Evolutionary conservation across 208 protist genomes (phyloP).

Genomic region (Kentomonas sorsogonicus): DNA sequence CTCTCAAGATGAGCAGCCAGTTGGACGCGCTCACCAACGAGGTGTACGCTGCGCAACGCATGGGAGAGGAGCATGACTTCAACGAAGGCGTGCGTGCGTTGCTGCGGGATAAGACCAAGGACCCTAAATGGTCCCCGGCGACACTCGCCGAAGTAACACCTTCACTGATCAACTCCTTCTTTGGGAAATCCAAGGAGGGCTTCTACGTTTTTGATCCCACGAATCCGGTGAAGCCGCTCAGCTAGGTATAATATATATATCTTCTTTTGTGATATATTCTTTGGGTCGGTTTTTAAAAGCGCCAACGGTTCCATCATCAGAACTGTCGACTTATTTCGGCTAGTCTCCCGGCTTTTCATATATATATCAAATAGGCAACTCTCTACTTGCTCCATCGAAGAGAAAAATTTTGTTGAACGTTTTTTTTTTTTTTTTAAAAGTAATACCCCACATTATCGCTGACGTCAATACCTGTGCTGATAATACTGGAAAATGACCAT

Average conservation of each 20-base stretch:
- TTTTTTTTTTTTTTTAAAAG: slow-evolving; percentile 9
- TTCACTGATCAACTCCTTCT: slow-evolving; percentile 7
- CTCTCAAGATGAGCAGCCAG: slow-evolving; percentile 3
- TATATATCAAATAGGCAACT: too few species aligned
- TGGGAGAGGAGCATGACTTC: slow-evolving; percentile 32
- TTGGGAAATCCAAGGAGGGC: slow-evolving; percentile 17
- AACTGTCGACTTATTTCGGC: too few species aligned
- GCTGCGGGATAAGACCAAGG: slow-evolving; percentile 38
- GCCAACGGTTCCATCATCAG: too few species aligned
- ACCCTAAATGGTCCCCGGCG: slow-evolving; percentile 32
- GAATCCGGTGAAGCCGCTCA: too few species aligned
- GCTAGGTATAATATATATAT: too few species aligned
- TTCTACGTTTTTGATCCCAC: slow-evolving; percentile 15
- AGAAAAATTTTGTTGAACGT: neutral
- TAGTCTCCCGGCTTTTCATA: too few species aligned
- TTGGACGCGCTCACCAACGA: slow-evolving; percentile 24
- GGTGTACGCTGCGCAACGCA: slow-evolving; percentile 23
- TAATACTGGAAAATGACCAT: neutral
- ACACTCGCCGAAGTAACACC: slow-evolving; percentile 23
- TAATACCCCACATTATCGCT: neutral
- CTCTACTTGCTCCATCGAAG: neutral
- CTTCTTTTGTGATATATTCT: too few species aligned
- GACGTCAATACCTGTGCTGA: neutral
- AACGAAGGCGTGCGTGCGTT: slow-evolving; percentile 37
- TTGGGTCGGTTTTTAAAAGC: too few species aligned